Conservation (phyloP, 768 basidiomycete species). For the Collybiopsis luxurians region DNA sequence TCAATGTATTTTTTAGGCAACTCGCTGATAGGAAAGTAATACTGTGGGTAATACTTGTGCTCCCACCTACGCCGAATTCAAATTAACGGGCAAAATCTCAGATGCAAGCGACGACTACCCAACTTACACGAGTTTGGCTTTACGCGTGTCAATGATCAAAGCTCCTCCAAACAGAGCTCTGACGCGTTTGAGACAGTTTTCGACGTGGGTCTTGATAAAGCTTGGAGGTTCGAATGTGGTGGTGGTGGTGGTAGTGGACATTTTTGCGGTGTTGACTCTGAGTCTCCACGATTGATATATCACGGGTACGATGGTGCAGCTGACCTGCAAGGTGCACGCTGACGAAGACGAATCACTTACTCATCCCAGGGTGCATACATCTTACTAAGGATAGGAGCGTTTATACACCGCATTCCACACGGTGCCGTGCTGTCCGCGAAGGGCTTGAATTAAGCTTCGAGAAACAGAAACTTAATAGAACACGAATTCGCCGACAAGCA, state of each 20-base stretch:
- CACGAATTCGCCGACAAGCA: too few relatives aligned
- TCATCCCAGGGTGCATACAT: too few relatives aligned
- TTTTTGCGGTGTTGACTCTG: neutral
- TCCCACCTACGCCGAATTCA: constrained; percentile 47
- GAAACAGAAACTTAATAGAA: too few relatives aligned
- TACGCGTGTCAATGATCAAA: constrained; percentile 52
- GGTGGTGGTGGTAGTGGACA: neutral
- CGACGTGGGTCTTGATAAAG: constrained; percentile 43
- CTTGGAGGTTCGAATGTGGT: constrained; percentile 17
- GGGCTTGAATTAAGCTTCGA: too few relatives aligned
- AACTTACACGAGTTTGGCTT: constrained; percentile 59
- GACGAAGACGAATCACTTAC: too few relatives aligned
- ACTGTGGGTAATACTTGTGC: constrained; percentile 47
- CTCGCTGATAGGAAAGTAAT: constrained; percentile 50
- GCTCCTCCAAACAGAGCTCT: constrained; percentile 51
- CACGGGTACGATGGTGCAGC: too few relatives aligned
- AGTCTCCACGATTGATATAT: too few relatives aligned
- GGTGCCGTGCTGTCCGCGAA: too few relatives aligned
- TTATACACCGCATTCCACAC: too few relatives aligned
- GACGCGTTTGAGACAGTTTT: constrained; percentile 47
- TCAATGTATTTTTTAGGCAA: constrained; percentile 42
- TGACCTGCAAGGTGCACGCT: too few relatives aligned
- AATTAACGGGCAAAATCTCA: neutral
- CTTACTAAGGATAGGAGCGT: too few relatives aligned
- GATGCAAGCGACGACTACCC: neutral